A percentile compares a stretch with the other conserved stretches of the same genome.
phyloP scores from a whole-genome alignment of 139 green algal genomes.

The Chlorella sp. region DNA sequence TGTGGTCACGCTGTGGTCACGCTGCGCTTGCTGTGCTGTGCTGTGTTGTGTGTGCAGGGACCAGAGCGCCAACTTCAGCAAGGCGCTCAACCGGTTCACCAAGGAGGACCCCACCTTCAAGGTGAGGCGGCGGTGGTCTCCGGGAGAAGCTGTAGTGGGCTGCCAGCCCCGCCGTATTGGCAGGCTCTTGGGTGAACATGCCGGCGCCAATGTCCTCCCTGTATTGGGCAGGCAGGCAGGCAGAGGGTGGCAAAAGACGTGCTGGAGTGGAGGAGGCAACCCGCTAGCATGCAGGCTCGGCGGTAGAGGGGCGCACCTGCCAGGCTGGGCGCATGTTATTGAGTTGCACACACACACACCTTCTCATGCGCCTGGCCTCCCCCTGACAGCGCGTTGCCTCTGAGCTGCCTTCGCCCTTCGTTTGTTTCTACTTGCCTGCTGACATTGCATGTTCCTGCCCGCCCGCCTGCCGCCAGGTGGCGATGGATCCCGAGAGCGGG shows the following conservation, averaged over 20 bases:
- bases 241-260: not conserved
- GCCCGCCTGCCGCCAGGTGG: conserved; percentile 48
- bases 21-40: not conserved
- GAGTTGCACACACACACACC: too few species aligned
- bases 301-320: too few species aligned
- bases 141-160: conserved; percentile 76
- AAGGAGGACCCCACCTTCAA: conserved; percentile 99
- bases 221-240: not conserved
- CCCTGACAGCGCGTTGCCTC: too few species aligned
- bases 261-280: not conserved
- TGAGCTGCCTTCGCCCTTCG: too few species aligned
- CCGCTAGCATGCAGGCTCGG: not conserved
- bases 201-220: conserved; percentile 58
- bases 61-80: conserved; percentile 73
- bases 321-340: not conserved
- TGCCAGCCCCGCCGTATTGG: conserved; percentile 55
- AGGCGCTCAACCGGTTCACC: conserved; percentile 87
- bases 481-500: conserved; percentile 74
- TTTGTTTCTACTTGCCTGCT: too few species aligned
- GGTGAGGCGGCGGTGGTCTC: too few species aligned
- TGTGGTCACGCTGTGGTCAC: not conserved
- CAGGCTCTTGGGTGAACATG: conserved; percentile 60
- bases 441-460: too few species aligned
- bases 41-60: conserved; percentile 45
- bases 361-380: not conserved